These are phyloP conservation scores for Dryas drummondii DNA, from an alignment of 306 rosid species.

Conservation along the genomic window DNA sequence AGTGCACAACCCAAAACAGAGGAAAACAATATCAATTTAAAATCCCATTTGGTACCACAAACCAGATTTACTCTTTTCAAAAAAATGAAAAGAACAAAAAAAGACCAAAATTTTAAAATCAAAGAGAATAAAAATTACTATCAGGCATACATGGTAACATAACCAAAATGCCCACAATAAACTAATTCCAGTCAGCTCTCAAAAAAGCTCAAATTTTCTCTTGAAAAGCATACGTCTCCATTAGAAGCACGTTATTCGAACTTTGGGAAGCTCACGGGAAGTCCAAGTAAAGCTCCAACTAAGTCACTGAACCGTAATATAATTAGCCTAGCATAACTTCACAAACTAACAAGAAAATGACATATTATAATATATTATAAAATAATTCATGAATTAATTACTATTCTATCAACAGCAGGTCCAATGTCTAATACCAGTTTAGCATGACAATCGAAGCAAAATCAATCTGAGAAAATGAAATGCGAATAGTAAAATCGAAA, in stretches of 20 bases:
- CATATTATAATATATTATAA: not conserved
- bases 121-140: not conserved
- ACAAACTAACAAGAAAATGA: not conserved
- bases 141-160: not conserved
- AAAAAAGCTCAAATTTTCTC: not conserved
- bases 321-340: not conserved
- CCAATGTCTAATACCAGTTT: not conserved
- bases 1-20: not conserved
- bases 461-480: slow-evolving; percentile 6
- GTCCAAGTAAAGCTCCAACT: slow-evolving; percentile 1
- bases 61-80: not conserved
- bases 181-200: not conserved
- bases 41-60: not conserved
- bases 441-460: not conserved
- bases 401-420: not conserved
- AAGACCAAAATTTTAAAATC: not conserved
- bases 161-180: not conserved
- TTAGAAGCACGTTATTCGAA: not conserved
- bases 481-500: not conserved
- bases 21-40: not conserved
- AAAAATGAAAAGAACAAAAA: not conserved
- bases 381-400: not conserved
- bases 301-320: not conserved
- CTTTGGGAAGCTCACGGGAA: not conserved
- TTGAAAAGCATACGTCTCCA: not conserved